These are phyloP conservation scores for Emericellopsis cladophorae DNA, from an alignment of 2,329 filamentous ascomycete genomes.

Conservation along the genomic window DNA sequence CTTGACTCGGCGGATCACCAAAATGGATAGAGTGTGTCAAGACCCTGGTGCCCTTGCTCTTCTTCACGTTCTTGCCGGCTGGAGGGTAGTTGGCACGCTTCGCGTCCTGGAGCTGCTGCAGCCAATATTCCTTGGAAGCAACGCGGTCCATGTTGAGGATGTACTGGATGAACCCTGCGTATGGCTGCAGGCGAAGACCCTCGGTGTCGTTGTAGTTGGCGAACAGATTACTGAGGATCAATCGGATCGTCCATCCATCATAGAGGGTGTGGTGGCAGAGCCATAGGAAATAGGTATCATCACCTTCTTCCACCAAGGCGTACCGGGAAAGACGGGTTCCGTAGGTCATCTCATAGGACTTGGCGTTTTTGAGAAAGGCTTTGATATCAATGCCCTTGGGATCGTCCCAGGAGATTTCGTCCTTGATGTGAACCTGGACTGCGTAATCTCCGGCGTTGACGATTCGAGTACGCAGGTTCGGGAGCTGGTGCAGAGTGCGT, in stretches of 20 bases:
- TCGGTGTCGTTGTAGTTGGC: not conserved
- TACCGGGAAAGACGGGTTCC: not conserved
- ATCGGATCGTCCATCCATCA: constrained; percentile 5
- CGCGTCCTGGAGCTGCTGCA: constrained; percentile 1
- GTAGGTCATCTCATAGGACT: not conserved
- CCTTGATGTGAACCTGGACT: constrained; percentile 5
- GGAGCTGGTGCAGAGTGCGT: not conserved
- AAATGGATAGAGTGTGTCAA: not conserved
- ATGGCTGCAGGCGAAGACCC: constrained; percentile 5
- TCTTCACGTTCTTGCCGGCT: not conserved
- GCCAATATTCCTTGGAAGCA: not conserved
- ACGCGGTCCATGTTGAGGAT: constrained; percentile 16
- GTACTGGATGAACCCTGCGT: constrained; percentile 27
- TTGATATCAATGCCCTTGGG: no score
- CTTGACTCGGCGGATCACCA: not conserved
- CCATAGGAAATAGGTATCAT: constrained; percentile 4
- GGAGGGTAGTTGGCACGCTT: constrained; percentile 1
- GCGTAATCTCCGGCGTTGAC: constrained; percentile 4
- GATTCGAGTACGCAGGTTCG: constrained; percentile 9
- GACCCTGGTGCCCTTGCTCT: not conserved
- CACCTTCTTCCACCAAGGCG: not conserved
- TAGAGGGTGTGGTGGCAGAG: constrained; percentile 8
- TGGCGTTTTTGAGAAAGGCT: not conserved
- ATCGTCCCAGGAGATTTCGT: not conserved
- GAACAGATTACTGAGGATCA: not conserved